A percentile compares a stretch with the other conserved stretches of the same genome.
Conservation (phyloP, 768 basidiomycete species). For the Lactarius pseudohatsudake region DNA sequence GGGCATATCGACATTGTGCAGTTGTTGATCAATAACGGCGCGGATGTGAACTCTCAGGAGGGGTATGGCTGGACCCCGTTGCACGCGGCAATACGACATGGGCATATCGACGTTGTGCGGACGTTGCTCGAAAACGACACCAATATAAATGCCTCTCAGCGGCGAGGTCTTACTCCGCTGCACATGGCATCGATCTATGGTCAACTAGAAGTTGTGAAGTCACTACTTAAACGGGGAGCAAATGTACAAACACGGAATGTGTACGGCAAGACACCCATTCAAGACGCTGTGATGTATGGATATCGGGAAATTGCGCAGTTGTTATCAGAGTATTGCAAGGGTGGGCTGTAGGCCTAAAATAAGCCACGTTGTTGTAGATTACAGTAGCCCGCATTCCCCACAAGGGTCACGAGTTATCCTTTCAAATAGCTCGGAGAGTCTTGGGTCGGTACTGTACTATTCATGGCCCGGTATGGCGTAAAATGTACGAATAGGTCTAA, state of each 20-base stretch:
- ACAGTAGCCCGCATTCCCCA: no score
- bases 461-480: no score
- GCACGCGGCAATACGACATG: not conserved
- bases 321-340: no score
- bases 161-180: not conserved
- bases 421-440: no score
- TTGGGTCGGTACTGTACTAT: no score
- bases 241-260: not conserved
- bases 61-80: not conserved
- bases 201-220: not conserved
- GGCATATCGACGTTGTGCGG: not conserved
- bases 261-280: not conserved
- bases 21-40: conserved; percentile 1
- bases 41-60: not conserved
- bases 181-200: not conserved
- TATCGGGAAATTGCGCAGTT: no score
- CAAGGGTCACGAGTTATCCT: no score
- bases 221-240: not conserved
- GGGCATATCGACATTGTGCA: not conserved
- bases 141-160: not conserved
- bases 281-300: no score
- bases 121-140: conserved; percentile 3
- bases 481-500: no score
- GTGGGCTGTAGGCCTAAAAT: no score
- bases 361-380: no score